These are phyloP conservation scores for Candida boidinii DNA, from an alignment of 805 yeast species.

Conservation along the genomic window DNA sequence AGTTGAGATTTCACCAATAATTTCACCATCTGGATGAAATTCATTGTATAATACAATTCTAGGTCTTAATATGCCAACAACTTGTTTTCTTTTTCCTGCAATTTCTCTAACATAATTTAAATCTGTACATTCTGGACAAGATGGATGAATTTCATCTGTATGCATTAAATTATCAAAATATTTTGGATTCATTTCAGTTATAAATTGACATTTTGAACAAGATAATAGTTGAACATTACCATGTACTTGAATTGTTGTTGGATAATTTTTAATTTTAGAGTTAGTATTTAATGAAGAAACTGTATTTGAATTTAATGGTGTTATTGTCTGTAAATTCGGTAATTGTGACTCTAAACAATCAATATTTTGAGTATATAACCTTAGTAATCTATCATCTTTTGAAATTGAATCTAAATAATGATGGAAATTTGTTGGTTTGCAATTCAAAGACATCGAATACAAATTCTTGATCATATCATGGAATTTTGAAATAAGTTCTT, in stretches of 20 bases:
- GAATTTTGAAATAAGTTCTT: constrained; percentile 51
- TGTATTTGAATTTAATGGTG: constrained; percentile 34
- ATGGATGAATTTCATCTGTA: constrained; percentile 29
- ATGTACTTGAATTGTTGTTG: constrained; percentile 70
- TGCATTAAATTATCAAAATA: constrained; percentile 34
- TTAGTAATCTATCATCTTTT: constrained; percentile 49
- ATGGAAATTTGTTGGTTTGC: constrained; percentile 74
- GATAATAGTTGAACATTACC: constrained; percentile 68
- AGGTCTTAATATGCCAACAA: constrained; percentile 53
- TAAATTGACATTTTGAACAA: constrained; percentile 68
- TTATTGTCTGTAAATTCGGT: constrained; percentile 35
- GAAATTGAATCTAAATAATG: constrained; percentile 51
- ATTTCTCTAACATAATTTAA: constrained; percentile 44
- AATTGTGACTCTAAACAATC: constrained; percentile 69
- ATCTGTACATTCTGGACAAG: constrained; percentile 61
- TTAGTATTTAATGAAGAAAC: constrained; percentile 22
- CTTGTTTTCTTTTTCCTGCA: constrained; percentile 61
- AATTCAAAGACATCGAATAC: constrained; percentile 41
- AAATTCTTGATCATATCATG: constrained; percentile 67
- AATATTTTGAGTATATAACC: constrained; percentile 84
- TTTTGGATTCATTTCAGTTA: constrained; percentile 42
- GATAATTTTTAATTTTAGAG: constrained; percentile 26
- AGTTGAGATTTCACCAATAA: constrained; percentile 69
- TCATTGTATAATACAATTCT: constrained; percentile 67
- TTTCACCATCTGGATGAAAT: constrained; percentile 80